A percentile compares a stretch with the other conserved stretches of the same genome.
phyloP scores from a whole-genome alignment of 306 rosid genomes.

The Prunus padus region DNA sequence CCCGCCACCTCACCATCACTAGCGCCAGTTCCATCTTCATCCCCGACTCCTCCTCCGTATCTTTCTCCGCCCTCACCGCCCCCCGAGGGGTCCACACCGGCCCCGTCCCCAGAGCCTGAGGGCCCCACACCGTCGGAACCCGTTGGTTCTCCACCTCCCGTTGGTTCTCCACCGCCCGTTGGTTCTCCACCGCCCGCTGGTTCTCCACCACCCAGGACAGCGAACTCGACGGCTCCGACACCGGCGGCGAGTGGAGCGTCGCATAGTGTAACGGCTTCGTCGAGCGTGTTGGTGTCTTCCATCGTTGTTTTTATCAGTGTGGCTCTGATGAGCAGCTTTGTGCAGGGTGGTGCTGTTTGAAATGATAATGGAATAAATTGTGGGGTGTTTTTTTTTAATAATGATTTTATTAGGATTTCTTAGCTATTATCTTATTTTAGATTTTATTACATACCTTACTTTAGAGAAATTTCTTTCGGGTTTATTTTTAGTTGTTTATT shows the following conservation, averaged over 20 bases:
- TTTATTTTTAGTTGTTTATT: not conserved
- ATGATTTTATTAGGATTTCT: not conserved
- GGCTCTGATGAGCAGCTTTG: constrained; percentile 23
- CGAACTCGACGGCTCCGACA: constrained; percentile 5
- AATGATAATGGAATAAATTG: not conserved
- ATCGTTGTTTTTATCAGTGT: constrained; percentile 34
- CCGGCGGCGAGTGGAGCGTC: not conserved
- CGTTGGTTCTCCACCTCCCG: no score
- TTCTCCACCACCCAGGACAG: constrained; percentile 19
- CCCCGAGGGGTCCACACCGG: constrained; percentile 8
- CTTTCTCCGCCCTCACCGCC: not conserved
- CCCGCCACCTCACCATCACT: constrained; percentile 22
- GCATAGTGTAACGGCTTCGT: constrained; percentile 22
- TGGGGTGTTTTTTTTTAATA: not conserved
- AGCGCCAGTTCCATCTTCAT: not conserved
- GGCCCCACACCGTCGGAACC: constrained; percentile 2
- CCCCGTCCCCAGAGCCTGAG: not conserved
- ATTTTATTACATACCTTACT: not conserved
- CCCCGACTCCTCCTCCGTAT: not conserved
- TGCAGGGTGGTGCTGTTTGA: not conserved
- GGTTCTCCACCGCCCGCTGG: no score
- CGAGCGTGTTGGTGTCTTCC: constrained; percentile 22
- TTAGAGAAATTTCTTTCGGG: not conserved
- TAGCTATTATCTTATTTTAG: not conserved
- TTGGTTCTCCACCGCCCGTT: constrained; percentile 23